phyloP scores from a whole-genome alignment of 306 rosid genomes.

The Astragalus membranaceus region DNA sequence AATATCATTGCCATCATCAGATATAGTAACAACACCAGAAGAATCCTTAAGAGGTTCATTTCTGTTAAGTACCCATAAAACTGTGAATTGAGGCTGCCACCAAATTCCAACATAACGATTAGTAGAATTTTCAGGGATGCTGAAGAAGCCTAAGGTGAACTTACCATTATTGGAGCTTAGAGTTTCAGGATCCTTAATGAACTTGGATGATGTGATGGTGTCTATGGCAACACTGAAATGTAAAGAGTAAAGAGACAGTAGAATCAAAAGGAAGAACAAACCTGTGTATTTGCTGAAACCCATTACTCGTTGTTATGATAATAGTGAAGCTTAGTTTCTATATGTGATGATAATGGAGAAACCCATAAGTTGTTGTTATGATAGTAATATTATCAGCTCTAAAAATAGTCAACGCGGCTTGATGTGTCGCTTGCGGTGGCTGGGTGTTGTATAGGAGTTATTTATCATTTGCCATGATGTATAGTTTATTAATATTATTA shows the following conservation, averaged over 20 bases:
- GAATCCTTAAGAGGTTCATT: constrained; percentile 14
- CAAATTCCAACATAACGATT: constrained; percentile 21
- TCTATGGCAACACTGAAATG: background rate
- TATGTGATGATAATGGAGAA: background rate
- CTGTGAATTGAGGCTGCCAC: background rate
- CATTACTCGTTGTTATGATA: background rate
- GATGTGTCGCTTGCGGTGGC: background rate
- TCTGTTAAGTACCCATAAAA: constrained; percentile 27
- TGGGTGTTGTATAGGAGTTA: too few relatives aligned
- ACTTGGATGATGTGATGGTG: background rate
- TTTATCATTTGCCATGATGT: too few relatives aligned
- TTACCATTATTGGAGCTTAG: background rate
- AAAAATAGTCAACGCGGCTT: background rate
- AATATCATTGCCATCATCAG: constrained; percentile 16
- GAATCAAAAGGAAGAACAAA: background rate
- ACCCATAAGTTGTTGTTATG: too few relatives aligned
- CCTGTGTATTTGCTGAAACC: background rate
- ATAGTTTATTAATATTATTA: too few relatives aligned
- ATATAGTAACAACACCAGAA: constrained; percentile 13
- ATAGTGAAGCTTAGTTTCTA: background rate
- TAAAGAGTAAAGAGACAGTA: background rate
- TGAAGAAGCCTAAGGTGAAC: constrained; percentile 6
- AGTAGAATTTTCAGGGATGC: background rate
- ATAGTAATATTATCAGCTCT: background rate
- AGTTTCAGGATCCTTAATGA: background rate